A percentile compares a stretch with the other conserved stretches of the same genome.
These are phyloP conservation scores for Ogataea nonfermentans DNA, from an alignment of 805 yeast genomes.

Conservation along the genomic window DNA sequence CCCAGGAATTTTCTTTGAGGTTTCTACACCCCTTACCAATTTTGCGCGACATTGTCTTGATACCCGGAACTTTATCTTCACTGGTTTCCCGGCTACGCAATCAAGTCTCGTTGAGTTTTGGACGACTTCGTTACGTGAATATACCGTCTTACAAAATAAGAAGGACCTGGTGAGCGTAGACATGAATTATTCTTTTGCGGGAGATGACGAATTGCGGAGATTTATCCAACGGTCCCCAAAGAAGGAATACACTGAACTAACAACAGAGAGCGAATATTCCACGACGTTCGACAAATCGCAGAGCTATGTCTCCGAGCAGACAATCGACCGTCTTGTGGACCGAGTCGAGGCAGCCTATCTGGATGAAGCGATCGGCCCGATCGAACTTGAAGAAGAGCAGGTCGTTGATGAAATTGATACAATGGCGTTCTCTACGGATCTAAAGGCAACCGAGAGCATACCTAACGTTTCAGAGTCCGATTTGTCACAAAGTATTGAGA, in stretches of 20 bases:
- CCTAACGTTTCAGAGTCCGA: constrained; percentile 1
- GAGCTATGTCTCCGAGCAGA: neutral
- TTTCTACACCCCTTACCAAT: constrained; percentile 27
- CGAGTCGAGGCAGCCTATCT: neutral
- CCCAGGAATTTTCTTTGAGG: constrained; percentile 21
- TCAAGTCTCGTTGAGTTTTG: constrained; percentile 26
- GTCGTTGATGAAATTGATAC: no score
- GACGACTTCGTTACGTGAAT: constrained; percentile 26
- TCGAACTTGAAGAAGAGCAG: no score
- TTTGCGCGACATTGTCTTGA: constrained; percentile 30
- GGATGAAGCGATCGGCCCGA: no score
- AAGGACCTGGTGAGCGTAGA: constrained; percentile 16
- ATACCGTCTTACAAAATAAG: constrained; percentile 19
- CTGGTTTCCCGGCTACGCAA: constrained; percentile 20
- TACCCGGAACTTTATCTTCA: constrained; percentile 19
- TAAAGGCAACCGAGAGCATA: neutral
- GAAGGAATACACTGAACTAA: neutral
- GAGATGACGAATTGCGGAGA: constrained; percentile 24
- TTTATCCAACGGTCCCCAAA: constrained; percentile 20
- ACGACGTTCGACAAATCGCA: constrained; percentile 1
- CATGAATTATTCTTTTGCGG: constrained; percentile 23
- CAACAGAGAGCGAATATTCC: neutral
- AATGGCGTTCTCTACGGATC: no score
- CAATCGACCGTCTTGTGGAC: neutral
- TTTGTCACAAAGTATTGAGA: constrained; percentile 3